phyloP scores from a whole-genome alignment of 805 yeast species.

The Lipomyces kockii region DNA sequence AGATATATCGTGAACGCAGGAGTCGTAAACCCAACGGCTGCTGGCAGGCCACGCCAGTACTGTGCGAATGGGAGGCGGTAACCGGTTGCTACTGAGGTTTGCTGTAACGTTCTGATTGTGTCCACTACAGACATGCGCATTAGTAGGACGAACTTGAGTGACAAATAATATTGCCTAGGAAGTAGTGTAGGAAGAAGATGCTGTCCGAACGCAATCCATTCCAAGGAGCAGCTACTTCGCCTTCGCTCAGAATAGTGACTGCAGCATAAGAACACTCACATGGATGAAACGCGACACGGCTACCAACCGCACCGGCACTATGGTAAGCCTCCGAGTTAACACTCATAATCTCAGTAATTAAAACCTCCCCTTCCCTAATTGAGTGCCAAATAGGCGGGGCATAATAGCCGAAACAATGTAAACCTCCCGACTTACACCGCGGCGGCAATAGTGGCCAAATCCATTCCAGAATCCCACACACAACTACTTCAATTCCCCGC shows the following conservation, averaged over 20 bases:
- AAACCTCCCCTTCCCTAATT: not conserved
- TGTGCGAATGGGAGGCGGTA: constrained; percentile 47
- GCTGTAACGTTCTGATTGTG: constrained; percentile 50
- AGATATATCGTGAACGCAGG: constrained; percentile 52
- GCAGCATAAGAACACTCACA: constrained; percentile 32
- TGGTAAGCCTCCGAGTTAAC: not conserved
- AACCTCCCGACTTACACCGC: constrained; percentile 44
- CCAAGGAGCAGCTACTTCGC: not conserved
- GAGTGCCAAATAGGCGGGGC: not conserved
- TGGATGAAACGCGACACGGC: constrained; percentile 50
- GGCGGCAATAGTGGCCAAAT: constrained; percentile 47
- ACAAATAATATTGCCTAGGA: not conserved
- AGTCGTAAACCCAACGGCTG: constrained; percentile 48
- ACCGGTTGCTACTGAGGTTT: constrained; percentile 48
- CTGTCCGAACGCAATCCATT: not conserved
- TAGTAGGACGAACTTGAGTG: not conserved
- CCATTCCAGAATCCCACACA: constrained; percentile 41
- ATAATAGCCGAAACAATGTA: not conserved
- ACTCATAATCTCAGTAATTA: not conserved
- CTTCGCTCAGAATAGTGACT: not conserved
- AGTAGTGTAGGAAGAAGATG: not conserved
- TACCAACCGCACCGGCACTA: constrained; percentile 47
- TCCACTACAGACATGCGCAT: constrained; percentile 41
- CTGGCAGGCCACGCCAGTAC: constrained; percentile 50
- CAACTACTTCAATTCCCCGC: not conserved